A percentile compares a stretch with the other conserved stretches of the same genome.
Conservation (phyloP, 495 filamentous ascomycete species). For the Daldinia childiae region DNA sequence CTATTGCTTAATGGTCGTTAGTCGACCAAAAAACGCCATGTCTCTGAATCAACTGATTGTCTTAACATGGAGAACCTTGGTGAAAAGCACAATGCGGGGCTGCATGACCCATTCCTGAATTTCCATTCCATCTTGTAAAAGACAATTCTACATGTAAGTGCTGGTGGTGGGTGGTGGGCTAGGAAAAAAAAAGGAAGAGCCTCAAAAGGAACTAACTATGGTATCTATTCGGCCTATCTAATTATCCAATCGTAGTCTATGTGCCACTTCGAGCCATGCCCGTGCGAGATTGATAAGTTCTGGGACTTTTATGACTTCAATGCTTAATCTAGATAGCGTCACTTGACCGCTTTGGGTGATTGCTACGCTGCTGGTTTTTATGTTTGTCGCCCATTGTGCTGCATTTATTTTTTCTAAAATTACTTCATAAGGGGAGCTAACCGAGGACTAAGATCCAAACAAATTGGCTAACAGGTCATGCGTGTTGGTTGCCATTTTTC, state of each 20-base stretch:
- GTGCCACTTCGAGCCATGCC: conserved; percentile 32
- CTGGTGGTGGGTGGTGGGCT: conserved; percentile 15
- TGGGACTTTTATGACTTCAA: conserved; percentile 2
- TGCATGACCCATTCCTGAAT: conserved; percentile 34
- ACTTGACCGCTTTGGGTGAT: conserved; percentile 39
- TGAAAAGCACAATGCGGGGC: conserved; percentile 39
- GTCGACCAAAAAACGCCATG: conserved; percentile 21
- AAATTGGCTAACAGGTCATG: conserved; percentile 36
- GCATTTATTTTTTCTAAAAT: conserved; percentile 42
- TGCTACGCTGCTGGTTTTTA: conserved; percentile 25
- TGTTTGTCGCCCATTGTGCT: conserved; percentile 32
- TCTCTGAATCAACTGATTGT: conserved; percentile 28
- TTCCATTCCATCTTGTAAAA: conserved; percentile 34
- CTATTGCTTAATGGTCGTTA: conserved; percentile 40
- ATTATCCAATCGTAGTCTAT: conserved; percentile 24
- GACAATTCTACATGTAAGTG: conserved; percentile 1
- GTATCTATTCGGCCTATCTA: conserved; percentile 29
- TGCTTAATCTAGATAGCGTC: conserved; percentile 20
- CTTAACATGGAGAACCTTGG: conserved; percentile 30
- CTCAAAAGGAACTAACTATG: neutral
- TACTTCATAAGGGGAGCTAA: conserved; percentile 29
- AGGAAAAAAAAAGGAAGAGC: neutral
- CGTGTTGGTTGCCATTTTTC: conserved; percentile 38
- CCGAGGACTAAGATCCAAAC: conserved; percentile 31
- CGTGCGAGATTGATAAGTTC: conserved; percentile 29